These are phyloP conservation scores for Helotiales sp. DNA, from an alignment of 2,329 filamentous ascomycete genomes.

Conservation along the genomic window DNA sequence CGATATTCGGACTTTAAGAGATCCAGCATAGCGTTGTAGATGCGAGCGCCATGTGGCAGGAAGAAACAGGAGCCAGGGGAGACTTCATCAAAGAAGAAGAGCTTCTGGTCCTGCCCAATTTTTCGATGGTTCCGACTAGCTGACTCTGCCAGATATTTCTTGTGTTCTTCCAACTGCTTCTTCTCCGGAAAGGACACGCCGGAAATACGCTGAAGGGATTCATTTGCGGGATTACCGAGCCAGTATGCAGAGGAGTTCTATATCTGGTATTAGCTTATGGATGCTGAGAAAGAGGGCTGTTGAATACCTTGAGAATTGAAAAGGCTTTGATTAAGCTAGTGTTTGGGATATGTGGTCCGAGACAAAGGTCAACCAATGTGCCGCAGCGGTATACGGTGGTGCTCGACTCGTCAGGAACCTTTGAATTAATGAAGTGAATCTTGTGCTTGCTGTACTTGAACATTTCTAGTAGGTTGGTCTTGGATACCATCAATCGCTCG, in stretches of 20 bases:
- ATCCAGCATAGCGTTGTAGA: conserved; percentile 84
- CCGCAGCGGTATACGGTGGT: conserved; percentile 93
- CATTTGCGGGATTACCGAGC: conserved; percentile 89
- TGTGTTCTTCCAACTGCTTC: conserved; percentile 88
- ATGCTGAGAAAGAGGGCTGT: too few species aligned
- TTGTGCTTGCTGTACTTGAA: conserved; percentile 99
- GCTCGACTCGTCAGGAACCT: conserved; percentile 83
- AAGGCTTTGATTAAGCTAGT: conserved; percentile 94
- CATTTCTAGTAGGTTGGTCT: conserved; percentile 92
- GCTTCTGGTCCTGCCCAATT: conserved; percentile 92
- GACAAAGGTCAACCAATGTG: conserved; percentile 90
- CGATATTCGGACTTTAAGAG: conserved; percentile 88
- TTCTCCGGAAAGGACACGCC: conserved; percentile 97
- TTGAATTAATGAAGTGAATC: conserved; percentile 93
- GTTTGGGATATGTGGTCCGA: conserved; percentile 91
- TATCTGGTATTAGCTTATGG: too few species aligned
- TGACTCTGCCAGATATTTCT: conserved; percentile 93
- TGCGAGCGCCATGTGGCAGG: conserved; percentile 86
- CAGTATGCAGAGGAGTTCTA: conserved; percentile 79
- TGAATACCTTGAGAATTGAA: conserved; percentile 90
- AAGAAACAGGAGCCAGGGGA: conserved; percentile 95
- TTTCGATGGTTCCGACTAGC: conserved; percentile 94
- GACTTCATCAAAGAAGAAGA: conserved; percentile 94
- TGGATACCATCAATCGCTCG: conserved; percentile 83
- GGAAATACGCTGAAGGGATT: conserved; percentile 94